Conservation (phyloP, 495 filamentous ascomycete genomes). For the Hyaloscypha hepaticicola region DNA sequence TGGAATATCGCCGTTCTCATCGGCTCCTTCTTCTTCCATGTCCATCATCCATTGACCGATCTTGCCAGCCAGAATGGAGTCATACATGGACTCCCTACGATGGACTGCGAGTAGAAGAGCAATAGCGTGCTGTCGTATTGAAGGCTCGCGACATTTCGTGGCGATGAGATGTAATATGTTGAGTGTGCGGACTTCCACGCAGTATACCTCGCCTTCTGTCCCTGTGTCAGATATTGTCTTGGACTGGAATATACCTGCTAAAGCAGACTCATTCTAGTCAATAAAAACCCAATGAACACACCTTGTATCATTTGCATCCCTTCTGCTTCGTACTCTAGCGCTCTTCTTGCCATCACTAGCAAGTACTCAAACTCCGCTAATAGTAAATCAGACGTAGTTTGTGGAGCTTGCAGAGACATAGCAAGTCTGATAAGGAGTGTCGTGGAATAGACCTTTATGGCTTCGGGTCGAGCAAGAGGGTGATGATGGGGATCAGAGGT, state of each 20-base stretch:
- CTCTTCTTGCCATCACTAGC: neutral
- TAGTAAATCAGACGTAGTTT: constrained; percentile 10
- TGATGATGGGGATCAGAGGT: constrained; percentile 12
- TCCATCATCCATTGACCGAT: constrained; percentile 22
- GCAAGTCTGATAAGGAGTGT: constrained; percentile 9
- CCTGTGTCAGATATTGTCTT: neutral
- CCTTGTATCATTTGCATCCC: constrained; percentile 3
- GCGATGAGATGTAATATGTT: constrained; percentile 18
- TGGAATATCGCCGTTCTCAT: constrained; percentile 20
- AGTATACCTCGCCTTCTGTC: constrained; percentile 18
- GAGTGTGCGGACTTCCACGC: constrained; percentile 23
- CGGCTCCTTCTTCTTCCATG: constrained; percentile 21
- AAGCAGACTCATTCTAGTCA: neutral
- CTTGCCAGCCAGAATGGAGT: constrained; percentile 26
- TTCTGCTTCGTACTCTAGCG: constrained; percentile 11
- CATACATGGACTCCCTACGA: constrained; percentile 47
- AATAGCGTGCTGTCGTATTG: constrained; percentile 25
- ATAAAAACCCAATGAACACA: neutral
- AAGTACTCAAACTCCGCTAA: constrained; percentile 19
- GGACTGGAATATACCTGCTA: neutral
- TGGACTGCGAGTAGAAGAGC: constrained; percentile 30
- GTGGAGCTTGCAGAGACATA: constrained; percentile 11
- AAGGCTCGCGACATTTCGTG: constrained; percentile 22
- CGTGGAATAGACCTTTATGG: constrained; percentile 14
- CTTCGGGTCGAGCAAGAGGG: constrained; percentile 5